Percentiles rank a stretch among this genome's conserved stretches.
phyloP scores from a whole-genome alignment of 768 basidiomycete species.

The Amanita rimosa region DNA sequence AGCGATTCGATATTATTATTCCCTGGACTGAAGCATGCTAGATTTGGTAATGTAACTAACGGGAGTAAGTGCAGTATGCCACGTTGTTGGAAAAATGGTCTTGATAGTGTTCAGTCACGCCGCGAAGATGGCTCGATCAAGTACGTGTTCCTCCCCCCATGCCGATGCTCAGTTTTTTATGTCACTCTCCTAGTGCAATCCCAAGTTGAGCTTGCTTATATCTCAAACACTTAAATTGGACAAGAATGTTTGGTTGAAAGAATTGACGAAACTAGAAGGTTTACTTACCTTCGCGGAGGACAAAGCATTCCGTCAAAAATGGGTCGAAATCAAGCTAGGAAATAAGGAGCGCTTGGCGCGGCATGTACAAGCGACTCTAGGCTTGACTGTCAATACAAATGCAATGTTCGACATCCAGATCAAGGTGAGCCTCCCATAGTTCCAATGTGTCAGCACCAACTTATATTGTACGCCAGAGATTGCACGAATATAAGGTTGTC shows the following conservation, averaged over 20 bases:
- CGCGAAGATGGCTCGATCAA: slow-evolving; percentile 87
- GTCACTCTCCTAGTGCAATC: slow-evolving; percentile 59
- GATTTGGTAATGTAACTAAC: slow-evolving; percentile 88
- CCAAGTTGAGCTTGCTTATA: slow-evolving; percentile 75
- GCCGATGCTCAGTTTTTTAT: background rate
- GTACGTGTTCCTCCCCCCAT: slow-evolving; percentile 17
- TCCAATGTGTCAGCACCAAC: background rate
- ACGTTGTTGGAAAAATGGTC: background rate
- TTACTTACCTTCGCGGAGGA: slow-evolving; percentile 66
- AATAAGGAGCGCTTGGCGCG: slow-evolving; percentile 88
- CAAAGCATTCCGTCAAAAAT: slow-evolving; percentile 63
- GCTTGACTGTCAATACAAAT: slow-evolving; percentile 57
- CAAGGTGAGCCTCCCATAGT: slow-evolving; percentile 32
- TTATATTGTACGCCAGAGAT: slow-evolving; percentile 35
- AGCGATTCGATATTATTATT: background rate
- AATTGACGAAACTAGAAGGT: slow-evolving; percentile 68
- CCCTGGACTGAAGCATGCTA: slow-evolving; percentile 13
- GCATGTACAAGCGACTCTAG: slow-evolving; percentile 60
- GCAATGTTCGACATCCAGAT: slow-evolving; percentile 92
- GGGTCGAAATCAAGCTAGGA: slow-evolving; percentile 75
- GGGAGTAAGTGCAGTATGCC: slow-evolving; percentile 48
- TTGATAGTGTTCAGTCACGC: slow-evolving; percentile 47
- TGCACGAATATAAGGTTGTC: slow-evolving; percentile 85
- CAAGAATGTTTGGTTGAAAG: slow-evolving; percentile 76
- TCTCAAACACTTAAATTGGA: slow-evolving; percentile 68